These are phyloP conservation scores for Lodderomyces elongisporus DNA, from an alignment of 1,139 yeast genomes.

Conservation along the genomic window DNA sequence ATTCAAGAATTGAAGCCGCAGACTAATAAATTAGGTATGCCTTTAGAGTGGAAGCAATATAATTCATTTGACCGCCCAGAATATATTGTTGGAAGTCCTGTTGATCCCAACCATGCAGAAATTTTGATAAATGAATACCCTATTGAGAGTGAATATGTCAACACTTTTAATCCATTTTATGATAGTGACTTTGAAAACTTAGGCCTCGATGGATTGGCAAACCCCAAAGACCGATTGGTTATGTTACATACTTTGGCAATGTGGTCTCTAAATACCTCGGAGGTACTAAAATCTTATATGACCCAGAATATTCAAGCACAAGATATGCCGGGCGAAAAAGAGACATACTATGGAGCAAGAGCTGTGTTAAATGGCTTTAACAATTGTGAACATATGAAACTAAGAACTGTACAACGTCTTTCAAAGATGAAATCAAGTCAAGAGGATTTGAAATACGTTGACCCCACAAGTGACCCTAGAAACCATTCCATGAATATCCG, in stretches of 20 bases:
- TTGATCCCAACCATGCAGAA: slow-evolving; percentile 39
- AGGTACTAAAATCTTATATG: slow-evolving; percentile 36
- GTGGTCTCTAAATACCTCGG: slow-evolving; percentile 47
- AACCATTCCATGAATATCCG: slow-evolving; percentile 36
- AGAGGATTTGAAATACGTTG: slow-evolving; percentile 32
- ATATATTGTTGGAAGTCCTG: slow-evolving; percentile 19
- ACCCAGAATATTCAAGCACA: slow-evolving; percentile 26
- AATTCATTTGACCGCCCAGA: slow-evolving; percentile 19
- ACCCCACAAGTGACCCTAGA: slow-evolving; percentile 40
- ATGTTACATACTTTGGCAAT: slow-evolving; percentile 42
- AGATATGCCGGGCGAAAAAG: slow-evolving; percentile 43
- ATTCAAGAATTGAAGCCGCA: slow-evolving; percentile 38
- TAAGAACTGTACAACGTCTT: slow-evolving; percentile 29
- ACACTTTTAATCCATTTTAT: slow-evolving; percentile 28
- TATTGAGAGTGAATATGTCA: slow-evolving; percentile 4
- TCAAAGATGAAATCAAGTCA: slow-evolving; percentile 21
- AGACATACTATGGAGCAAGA: slow-evolving; percentile 40
- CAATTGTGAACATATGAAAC: slow-evolving; percentile 27
- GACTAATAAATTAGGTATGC: slow-evolving; percentile 34
- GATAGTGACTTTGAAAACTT: slow-evolving; percentile 34
- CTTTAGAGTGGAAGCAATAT: slow-evolving; percentile 39
- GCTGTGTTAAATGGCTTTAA: slow-evolving; percentile 35
- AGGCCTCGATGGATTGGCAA: slow-evolving; percentile 40
- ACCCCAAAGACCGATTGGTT: slow-evolving; percentile 44
- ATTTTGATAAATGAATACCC: slow-evolving; percentile 23